A percentile compares a stretch with the other conserved stretches of the same genome.
Conservation (phyloP, 2,329 filamentous ascomycete genomes). For the Penicillium oxalicum region DNA sequence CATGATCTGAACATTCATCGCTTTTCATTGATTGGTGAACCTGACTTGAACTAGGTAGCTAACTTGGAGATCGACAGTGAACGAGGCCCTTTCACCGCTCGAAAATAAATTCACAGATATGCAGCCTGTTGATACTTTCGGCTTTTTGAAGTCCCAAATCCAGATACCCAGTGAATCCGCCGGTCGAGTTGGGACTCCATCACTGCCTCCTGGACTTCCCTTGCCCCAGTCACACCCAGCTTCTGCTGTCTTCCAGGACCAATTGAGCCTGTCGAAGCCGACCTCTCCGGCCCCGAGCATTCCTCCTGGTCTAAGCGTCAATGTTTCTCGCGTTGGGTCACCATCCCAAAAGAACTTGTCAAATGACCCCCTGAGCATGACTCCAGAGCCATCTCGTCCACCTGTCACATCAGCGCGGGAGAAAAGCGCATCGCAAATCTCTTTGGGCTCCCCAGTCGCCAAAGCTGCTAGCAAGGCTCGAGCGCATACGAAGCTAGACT, state of each 20-base stretch:
- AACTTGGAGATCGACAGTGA: constrained; percentile 31
- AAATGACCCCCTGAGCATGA: constrained; percentile 21
- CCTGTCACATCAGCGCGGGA: constrained; percentile 18
- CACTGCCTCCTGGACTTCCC: constrained; percentile 38
- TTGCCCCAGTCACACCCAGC: constrained; percentile 38
- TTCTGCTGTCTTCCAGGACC: constrained; percentile 29
- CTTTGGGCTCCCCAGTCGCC: constrained; percentile 38
- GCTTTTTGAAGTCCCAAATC: constrained; percentile 33
- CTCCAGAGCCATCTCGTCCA: constrained; percentile 21
- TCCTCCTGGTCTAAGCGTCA: constrained; percentile 25
- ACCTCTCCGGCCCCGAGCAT: constrained; percentile 23
- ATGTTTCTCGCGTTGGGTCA: constrained; percentile 24
- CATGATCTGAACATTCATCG: constrained; percentile 9
- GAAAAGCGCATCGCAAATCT: constrained; percentile 34
- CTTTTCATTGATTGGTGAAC: constrained; percentile 10
- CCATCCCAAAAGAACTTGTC: constrained; percentile 25
- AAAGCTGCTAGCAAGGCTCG: constrained; percentile 28
- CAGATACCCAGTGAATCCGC: constrained; percentile 29
- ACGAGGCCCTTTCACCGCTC: constrained; percentile 45
- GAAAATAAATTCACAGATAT: constrained; percentile 35
- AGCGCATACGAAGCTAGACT: constrained; percentile 18
- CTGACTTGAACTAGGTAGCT: constrained; percentile 19
- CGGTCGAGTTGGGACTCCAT: constrained; percentile 35
- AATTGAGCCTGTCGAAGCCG: constrained; percentile 26
- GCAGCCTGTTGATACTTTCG: constrained; percentile 30